Conservation (phyloP, 2,329 filamentous ascomycete genomes). For the Dothideomycetidae sp. region DNA sequence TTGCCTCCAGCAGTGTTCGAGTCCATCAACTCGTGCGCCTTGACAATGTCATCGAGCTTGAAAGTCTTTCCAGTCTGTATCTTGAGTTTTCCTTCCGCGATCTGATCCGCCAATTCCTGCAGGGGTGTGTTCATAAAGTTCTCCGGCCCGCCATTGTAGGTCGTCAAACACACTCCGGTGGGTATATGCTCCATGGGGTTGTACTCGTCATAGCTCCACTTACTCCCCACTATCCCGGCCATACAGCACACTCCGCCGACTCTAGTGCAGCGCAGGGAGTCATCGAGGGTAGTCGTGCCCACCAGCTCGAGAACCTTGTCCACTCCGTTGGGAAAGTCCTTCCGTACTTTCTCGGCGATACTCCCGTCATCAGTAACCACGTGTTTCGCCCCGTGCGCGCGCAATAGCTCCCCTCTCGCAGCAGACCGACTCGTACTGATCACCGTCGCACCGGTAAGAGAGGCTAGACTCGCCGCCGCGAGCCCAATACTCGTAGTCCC, state of each 20-base stretch:
- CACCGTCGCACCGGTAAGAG: conserved; percentile 27
- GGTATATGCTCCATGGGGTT: conserved; percentile 32
- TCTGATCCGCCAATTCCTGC: conserved; percentile 25
- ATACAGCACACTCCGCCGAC: conserved; percentile 31
- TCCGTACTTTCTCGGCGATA: conserved; percentile 25
- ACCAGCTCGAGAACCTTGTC: conserved; percentile 36
- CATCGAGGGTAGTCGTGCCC: conserved; percentile 29
- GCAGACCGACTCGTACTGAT: conserved; percentile 28
- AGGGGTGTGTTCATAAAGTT: conserved; percentile 31
- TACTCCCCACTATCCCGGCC: conserved; percentile 33
- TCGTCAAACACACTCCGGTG: conserved; percentile 27
- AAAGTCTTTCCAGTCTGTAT: conserved; percentile 31
- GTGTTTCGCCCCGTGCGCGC: conserved; percentile 28
- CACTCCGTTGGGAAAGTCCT: conserved; percentile 20
- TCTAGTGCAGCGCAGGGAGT: conserved; percentile 30
- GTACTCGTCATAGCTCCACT: conserved; percentile 28
- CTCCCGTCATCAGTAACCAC: conserved; percentile 32
- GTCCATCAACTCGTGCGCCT: conserved; percentile 34
- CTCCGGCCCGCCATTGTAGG: conserved; percentile 26
- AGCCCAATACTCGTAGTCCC: conserved; percentile 36
- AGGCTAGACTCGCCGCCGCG: conserved; percentile 33
- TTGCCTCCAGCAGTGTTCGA: conserved; percentile 31
- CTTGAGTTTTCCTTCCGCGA: conserved; percentile 27
- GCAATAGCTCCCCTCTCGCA: conserved; percentile 25
- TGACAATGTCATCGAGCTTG: conserved; percentile 31